Conservation (phyloP, 352 stramenopile species). For the Phytophthora palmivora region DNA sequence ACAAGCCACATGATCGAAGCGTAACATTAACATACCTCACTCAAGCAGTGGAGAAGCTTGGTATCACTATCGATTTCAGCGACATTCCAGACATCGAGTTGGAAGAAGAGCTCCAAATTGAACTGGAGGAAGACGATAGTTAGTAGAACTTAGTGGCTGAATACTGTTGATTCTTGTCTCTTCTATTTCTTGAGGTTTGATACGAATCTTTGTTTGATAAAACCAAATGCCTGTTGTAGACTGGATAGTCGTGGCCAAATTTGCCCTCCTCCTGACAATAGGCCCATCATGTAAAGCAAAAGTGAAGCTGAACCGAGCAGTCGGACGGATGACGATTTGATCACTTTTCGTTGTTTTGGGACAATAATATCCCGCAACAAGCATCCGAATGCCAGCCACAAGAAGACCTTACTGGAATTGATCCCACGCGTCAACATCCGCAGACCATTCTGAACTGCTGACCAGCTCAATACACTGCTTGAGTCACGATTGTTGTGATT, state of each 20-base stretch:
- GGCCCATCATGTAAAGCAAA: slow-evolving; percentile 34
- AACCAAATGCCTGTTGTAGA: slow-evolving; percentile 3
- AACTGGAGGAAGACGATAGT: slow-evolving; percentile 43
- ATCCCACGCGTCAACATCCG: slow-evolving; percentile 17
- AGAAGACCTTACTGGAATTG: slow-evolving; percentile 27
- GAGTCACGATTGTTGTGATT: slow-evolving; percentile 49
- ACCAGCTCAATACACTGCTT: slow-evolving; percentile 23
- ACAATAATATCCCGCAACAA: slow-evolving; percentile 46
- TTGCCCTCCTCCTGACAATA: slow-evolving; percentile 23
- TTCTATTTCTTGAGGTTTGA: background rate
- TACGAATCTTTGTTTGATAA: slow-evolving; percentile 20
- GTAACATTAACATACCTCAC: slow-evolving; percentile 60
- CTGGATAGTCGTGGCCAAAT: slow-evolving; percentile 8
- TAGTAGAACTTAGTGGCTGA: background rate
- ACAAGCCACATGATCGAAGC: slow-evolving; percentile 41
- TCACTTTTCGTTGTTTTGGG: slow-evolving; percentile 41
- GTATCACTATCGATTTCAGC: slow-evolving; percentile 60
- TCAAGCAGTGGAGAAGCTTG: slow-evolving; percentile 59
- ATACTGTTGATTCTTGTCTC: background rate
- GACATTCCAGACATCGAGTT: slow-evolving; percentile 60
- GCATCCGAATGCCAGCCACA: slow-evolving; percentile 45
- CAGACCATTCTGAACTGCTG: slow-evolving; percentile 20
- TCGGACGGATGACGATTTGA: slow-evolving; percentile 41
- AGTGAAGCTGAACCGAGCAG: slow-evolving; percentile 32
- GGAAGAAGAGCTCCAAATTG: slow-evolving; percentile 62